Conservation (phyloP, 441 rosid species). For the Francoa sonchifolia region DNA sequence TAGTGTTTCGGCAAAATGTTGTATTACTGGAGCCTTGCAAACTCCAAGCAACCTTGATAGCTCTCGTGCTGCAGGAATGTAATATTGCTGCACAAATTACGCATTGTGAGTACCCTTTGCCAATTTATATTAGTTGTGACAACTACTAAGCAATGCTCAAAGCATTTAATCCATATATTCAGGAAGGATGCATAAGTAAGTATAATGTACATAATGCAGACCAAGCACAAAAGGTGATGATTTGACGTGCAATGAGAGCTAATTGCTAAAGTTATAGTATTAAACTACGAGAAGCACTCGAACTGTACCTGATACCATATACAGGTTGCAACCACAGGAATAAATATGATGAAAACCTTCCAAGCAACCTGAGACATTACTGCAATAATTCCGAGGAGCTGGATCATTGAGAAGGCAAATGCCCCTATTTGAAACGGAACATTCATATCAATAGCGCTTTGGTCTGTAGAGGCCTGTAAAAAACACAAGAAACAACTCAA, state of each 20-base stretch:
- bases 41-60: constrained; percentile 80
- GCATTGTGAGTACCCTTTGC: neutral
- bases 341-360: constrained; percentile 92
- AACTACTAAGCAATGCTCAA: too few relatives aligned
- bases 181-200: too few relatives aligned
- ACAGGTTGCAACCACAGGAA: constrained; percentile 90
- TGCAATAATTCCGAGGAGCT: constrained; percentile 64
- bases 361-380: constrained; percentile 98
- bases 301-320: constrained; percentile 87
- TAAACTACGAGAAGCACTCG: neutral
- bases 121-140: neutral
- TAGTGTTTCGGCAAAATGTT: constrained; percentile 90
- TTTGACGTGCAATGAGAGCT: too few relatives aligned
- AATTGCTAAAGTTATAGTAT: neutral
- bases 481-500: too few relatives aligned
- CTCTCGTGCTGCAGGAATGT: constrained; percentile 94
- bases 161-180: too few relatives aligned
- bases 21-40: constrained; percentile 90
- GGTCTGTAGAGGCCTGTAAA: constrained; percentile 83
- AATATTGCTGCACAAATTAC: constrained; percentile 53
- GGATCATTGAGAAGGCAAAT: constrained; percentile 88
- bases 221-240: neutral
- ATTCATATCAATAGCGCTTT: constrained; percentile 84
- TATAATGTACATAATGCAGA: too few relatives aligned
- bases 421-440: constrained; percentile 68